These are phyloP conservation scores for Cotoneaster glaucophyllus DNA, from an alignment of 306 rosid species.

Conservation along the genomic window DNA sequence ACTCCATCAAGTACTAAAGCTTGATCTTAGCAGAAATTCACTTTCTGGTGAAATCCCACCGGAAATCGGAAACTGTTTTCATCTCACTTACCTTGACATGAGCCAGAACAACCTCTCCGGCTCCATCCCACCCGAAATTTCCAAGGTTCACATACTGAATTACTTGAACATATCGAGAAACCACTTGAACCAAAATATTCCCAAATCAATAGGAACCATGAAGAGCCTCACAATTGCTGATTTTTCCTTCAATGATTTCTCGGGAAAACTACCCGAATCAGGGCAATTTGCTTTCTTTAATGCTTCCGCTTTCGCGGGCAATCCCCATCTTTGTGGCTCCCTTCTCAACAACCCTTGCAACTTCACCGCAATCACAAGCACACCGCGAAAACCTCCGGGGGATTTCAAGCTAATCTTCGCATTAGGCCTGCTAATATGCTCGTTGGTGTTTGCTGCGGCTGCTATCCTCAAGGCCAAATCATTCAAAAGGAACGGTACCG, in stretches of 20 bases:
- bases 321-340: conserved; percentile 69
- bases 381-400: conserved; percentile 14
- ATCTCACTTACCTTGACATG: conserved; percentile 73
- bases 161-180: conserved; percentile 65
- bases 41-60: conserved; percentile 58
- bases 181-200: conserved; percentile 59
- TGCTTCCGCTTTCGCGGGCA: conserved; percentile 74
- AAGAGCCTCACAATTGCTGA: conserved; percentile 84
- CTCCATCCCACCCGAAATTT: conserved; percentile 49
- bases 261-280: conserved; percentile 65
- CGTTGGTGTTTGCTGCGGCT: conserved; percentile 53
- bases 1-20: conserved; percentile 48
- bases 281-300: conserved; percentile 80
- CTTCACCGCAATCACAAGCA: conserved; percentile 29
- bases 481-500: conserved; percentile 35
- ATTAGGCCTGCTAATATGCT: conserved; percentile 59
- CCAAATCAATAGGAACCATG: conserved; percentile 56
- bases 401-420: conserved; percentile 71
- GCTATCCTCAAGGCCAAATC: conserved; percentile 67
- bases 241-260: conserved; percentile 84
- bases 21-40: conserved; percentile 62
- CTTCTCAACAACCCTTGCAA: conserved; percentile 72
- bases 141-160: conserved; percentile 52
- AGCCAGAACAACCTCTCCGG: conserved; percentile 91
- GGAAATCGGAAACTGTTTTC: conserved; percentile 45